Evolutionary conservation across 2,329 filamentous ascomycete species (phyloP), one percentile per base, ranked within the genome.

Genomic region (Penicillium sp.): DNA sequence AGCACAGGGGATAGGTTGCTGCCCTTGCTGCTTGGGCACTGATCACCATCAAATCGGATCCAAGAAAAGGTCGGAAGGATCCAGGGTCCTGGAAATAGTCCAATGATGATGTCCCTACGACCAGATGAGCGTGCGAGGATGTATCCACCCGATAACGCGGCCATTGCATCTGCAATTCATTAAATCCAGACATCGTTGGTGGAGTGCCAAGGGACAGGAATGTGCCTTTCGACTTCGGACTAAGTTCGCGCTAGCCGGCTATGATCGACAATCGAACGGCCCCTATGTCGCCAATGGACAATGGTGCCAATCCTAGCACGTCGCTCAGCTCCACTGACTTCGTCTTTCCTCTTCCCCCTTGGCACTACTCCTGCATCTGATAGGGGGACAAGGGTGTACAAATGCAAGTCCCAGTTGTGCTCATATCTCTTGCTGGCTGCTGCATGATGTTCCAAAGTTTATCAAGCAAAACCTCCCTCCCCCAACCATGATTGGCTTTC

Each of bases 231-330:
- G 45, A 50, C 58, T 22, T 50, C 24, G 49, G 42, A 63, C 61
- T 62, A 65, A 50, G 64, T 67, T 68, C 44, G 40, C 63, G 59
- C 64, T 65, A 67, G 59, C 59, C 28, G 45, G 59, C 44, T 57
- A 68, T 64, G 68, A 69, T 70, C 68, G 61, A 64, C 67, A 60
- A 51, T 58, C 40, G 63, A 69, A 65, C 58, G 61, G 56, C 58
- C 51, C 61, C 50, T 59, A 58, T 49, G 51, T 55, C 33, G 56
- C 40, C 61, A 49, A n/a, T 58, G 24, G 47, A 19, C 57, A 63
- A 63, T 65, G 59, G 61, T 63, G 10, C 60, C 56, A 66, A 68
- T 62, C 58, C 49, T 58, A 24, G 15, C 26, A n/a, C 37, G 65
- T 57, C 65, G 64, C 69, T 67, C 65, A 45, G 59, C 38, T 58